A percentile compares a stretch with the other conserved stretches of the same genome.
phyloP scores from a whole-genome alignment of 352 stramenopile genomes.

The Globisporangium echinulatum region DNA sequence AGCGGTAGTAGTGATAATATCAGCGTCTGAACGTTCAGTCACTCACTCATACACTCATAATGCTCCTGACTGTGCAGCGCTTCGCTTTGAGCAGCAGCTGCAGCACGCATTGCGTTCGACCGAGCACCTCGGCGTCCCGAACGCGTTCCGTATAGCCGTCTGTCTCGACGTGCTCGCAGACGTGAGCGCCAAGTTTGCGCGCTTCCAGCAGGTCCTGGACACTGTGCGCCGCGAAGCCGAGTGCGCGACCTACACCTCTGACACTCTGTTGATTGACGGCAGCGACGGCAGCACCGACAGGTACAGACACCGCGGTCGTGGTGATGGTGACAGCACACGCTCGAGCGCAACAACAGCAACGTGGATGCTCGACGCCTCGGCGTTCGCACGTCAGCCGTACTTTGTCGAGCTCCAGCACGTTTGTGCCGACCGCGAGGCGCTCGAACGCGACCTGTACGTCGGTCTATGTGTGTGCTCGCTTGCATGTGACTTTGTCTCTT shows the following conservation, averaged over 20 bases:
- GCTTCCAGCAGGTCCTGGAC: conserved; percentile 37
- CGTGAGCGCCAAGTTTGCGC: conserved; percentile 36
- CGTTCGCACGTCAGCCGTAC: conserved; percentile 35
- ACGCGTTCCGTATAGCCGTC: conserved; percentile 51
- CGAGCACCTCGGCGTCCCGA: conserved; percentile 42
- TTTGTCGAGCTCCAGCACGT: conserved; percentile 53
- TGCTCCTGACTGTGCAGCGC: conserved; percentile 10
- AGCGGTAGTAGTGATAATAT: too few species aligned
- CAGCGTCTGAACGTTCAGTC: background rate
- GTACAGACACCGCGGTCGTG: background rate
- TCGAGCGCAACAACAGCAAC: background rate
- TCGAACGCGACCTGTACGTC: conserved; percentile 35
- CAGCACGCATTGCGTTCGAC: conserved; percentile 40
- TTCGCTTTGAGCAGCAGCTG: conserved; percentile 42
- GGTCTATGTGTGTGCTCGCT: too few species aligned
- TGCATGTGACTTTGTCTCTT: too few species aligned
- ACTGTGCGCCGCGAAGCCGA: conserved; percentile 30
- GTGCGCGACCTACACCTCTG: conserved; percentile 31
- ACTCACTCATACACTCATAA: background rate
- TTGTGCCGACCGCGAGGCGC: conserved; percentile 20
- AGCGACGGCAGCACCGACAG: background rate
- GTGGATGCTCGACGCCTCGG: conserved; percentile 5
- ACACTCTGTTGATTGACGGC: too few species aligned
- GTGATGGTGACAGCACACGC: background rate
- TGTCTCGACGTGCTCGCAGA: conserved; percentile 45